Percentiles rank a stretch among this genome's conserved stretches.
Conservation (phyloP, 73 alveolate genomes). For the Paramecium primaurelia region DNA sequence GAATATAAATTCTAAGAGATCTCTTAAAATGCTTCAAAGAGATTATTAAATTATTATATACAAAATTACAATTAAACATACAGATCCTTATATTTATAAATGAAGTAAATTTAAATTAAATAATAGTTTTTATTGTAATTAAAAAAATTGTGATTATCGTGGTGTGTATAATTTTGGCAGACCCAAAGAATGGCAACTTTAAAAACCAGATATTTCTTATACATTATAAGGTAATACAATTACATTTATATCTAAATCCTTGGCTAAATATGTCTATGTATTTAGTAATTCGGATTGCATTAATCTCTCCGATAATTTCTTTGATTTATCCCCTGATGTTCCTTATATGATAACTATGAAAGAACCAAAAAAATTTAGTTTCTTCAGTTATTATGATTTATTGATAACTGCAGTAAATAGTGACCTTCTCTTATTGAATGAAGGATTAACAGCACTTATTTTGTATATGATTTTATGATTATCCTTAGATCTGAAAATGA, state of each 20-base stretch:
- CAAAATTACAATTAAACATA: background rate
- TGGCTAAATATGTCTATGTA: constrained; percentile 29
- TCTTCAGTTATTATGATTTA: constrained; percentile 5
- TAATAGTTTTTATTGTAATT: constrained; percentile 6
- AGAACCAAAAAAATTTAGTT: background rate
- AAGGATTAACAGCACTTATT: background rate
- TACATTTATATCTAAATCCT: background rate
- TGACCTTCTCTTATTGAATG: background rate
- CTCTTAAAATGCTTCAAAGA: background rate
- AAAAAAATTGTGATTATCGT: background rate
- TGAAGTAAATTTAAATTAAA: background rate
- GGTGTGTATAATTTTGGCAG: constrained; percentile 7
- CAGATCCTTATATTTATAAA: background rate
- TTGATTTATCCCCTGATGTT: background rate
- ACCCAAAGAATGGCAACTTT: background rate
- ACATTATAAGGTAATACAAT: background rate
- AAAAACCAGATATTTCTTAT: background rate
- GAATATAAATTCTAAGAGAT: background rate
- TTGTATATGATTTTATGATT: background rate
- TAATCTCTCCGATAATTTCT: background rate
- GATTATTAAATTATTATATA: background rate
- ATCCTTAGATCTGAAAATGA: background rate
- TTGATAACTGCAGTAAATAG: background rate
- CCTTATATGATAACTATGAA: background rate
- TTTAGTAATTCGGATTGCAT: background rate